Evolutionary conservation across 1,139 yeast species (phyloP), one percentile per base, ranked within the genome.

Genomic region (Yamadazyma jaroonii): DNA sequence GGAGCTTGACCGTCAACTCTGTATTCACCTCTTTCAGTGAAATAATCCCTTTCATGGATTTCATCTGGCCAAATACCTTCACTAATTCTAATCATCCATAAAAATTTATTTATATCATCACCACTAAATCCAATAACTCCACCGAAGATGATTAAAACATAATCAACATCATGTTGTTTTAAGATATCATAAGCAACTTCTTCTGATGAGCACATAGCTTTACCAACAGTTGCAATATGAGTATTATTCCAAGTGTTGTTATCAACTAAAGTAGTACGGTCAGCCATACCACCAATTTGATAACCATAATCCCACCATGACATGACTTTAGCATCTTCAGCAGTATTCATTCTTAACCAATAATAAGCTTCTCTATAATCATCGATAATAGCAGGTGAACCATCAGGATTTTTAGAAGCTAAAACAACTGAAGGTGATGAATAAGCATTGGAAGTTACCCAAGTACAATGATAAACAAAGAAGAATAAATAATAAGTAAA

Each of bases 301-400:
- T 94, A 94, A 39, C 99, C 99, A 59, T 94, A 94, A 72, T 94
- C 99, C 99, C 99, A 94, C 99, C 99, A 94, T 6, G 97, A 85
- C 85, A 94, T 88, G 46, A 94, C 84, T 62, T 87, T 89, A 34
- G 97, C 85, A 59, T 94, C 98, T 59, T 90, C 97, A 4, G 87
- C 81, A 1, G 98, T 92, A 67, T 94, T 94, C 96, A 92, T 89
- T 57, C 98, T 81, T 52, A 94, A 74, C 99, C 99, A 94, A 64
- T 92, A 92, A 69, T 94, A 94, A 6, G 98, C 98, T 70, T 94
- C 99, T 67, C 99, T 83, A 72, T 84, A 94, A 62, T 94, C 99
- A 62, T 94, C 99, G 57, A 94, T 94, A 50, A 92, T 70, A 46
- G 77, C 74, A 51, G 79, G 84, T 25, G 87, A 77, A 1, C 99